Conservation (phyloP, 306 rosid species). For the Quercus rubra region DNA sequence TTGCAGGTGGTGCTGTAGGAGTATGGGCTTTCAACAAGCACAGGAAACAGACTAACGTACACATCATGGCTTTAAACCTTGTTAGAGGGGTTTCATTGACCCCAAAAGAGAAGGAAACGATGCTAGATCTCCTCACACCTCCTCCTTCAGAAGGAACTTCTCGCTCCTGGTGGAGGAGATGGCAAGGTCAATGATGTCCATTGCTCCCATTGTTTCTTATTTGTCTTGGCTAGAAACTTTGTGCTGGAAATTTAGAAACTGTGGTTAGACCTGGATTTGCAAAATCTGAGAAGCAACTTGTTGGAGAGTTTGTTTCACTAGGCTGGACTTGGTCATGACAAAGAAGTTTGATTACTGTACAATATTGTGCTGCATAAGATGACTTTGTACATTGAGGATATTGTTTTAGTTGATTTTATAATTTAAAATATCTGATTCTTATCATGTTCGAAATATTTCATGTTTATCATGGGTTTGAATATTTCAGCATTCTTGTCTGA, state of each 20-base stretch:
- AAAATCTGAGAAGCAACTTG: neutral
- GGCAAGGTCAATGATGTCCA: constrained; percentile 42
- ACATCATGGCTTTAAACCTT: constrained; percentile 76
- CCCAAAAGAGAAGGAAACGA: constrained; percentile 74
- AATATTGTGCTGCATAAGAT: neutral
- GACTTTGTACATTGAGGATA: neutral
- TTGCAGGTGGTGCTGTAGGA: constrained; percentile 66
- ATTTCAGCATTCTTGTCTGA: neutral
- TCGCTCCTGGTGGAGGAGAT: constrained; percentile 60
- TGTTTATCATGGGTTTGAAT: neutral
- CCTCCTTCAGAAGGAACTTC: constrained; percentile 53
- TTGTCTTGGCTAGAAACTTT: neutral
- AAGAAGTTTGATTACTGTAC: neutral
- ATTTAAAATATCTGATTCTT: neutral
- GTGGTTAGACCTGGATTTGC: neutral
- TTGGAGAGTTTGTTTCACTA: neutral
- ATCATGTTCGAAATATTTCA: constrained; percentile 1
- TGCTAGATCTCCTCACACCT: constrained; percentile 75
- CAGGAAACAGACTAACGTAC: constrained; percentile 66
- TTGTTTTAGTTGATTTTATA: neutral
- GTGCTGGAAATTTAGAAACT: neutral
- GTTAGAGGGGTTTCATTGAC: constrained; percentile 73
- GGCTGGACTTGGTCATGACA: neutral
- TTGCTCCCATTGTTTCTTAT: neutral
- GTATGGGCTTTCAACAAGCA: constrained; percentile 70